Evolutionary conservation across 345 rosid genomes (phyloP), one percentile per base, ranked within the genome.

Genomic region (Murraya paniculata): DNA sequence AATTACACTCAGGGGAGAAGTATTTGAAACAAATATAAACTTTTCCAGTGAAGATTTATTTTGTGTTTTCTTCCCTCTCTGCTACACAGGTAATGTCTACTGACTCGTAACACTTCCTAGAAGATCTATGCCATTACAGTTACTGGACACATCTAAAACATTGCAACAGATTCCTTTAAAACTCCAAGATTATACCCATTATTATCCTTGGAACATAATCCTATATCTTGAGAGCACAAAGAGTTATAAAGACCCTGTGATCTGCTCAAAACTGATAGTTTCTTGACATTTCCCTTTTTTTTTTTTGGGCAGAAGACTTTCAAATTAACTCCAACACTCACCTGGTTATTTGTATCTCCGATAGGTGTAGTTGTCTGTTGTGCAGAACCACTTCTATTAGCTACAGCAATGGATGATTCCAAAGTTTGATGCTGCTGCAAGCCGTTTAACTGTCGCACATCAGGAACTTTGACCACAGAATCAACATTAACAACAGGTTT

Each of bases 341-440:
- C 95, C 95, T 88, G 85, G 74, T 84, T 73, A 75, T 68, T 73
- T 77, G 38, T 66, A 68, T 67, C 62, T 70, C 28, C 72, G 77
- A 36, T 66, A 65, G 68, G 71, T 78, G 79, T 45, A 75, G 50
- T 68, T 68, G 33, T 75, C 67, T 80, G 82, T 9, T 74, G 80
- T 71, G 77, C 74, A 73, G 25, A 22, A 33, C 68, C 38, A 72
- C 62, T 81, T 64, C 66, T 79, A 59, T 76, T 71, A 41, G 79
- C 71, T 13, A 70, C 28, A 77, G 78, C 39, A 48, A 69, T 78
- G 68, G 78, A 25, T 27, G 78, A 41, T 41, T 41, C 35, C 14
- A 82, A 68, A 85, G 70, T 83, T 41, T 76, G 79, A 75, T 35
- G 38, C 64, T 56, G 76, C 82, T 68, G 81, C 71, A 48, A 68